These are phyloP conservation scores for Aspergillus affinis DNA, from an alignment of 495 filamentous ascomycete species.

Conservation along the genomic window DNA sequence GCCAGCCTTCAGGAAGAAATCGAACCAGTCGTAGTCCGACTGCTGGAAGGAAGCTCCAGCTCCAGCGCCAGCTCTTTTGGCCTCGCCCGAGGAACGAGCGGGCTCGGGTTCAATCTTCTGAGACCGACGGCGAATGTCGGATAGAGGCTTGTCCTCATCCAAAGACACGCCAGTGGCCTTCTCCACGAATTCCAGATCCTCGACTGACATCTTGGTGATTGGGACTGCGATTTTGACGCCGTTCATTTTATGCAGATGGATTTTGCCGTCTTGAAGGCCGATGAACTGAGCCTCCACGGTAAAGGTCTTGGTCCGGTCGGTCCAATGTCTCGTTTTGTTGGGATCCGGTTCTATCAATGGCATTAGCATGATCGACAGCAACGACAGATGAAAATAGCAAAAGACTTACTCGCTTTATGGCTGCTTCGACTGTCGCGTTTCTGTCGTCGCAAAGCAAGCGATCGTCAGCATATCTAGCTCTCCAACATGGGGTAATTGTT, in stretches of 20 bases:
- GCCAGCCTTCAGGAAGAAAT: constrained; percentile 92
- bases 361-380: constrained; percentile 17
- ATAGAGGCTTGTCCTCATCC: constrained; percentile 94
- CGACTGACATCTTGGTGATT: constrained; percentile 88
- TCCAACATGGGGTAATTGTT: neutral
- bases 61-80: constrained; percentile 26
- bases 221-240: constrained; percentile 98
- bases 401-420: constrained; percentile 73
- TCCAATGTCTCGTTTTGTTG: constrained; percentile 86
- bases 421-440: constrained; percentile 64
- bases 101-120: constrained; percentile 28
- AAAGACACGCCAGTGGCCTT: constrained; percentile 79
- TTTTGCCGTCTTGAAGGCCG: constrained; percentile 86
- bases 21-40: constrained; percentile 93
- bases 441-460: constrained; percentile 59
- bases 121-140: constrained; percentile 62
- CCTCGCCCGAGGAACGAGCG: constrained; percentile 20
- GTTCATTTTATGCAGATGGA: constrained; percentile 96
- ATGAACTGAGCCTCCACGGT: constrained; percentile 98
- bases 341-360: constrained; percentile 70
- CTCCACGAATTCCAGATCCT: constrained; percentile 95
- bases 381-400: neutral
- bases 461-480: constrained; percentile 28
- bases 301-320: constrained; percentile 90
- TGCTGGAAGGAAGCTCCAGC: constrained; percentile 55